Base-by-base conservation (phyloP, 2,329 filamentous ascomycete species). In the Aspergillus tubingensis region DNA sequence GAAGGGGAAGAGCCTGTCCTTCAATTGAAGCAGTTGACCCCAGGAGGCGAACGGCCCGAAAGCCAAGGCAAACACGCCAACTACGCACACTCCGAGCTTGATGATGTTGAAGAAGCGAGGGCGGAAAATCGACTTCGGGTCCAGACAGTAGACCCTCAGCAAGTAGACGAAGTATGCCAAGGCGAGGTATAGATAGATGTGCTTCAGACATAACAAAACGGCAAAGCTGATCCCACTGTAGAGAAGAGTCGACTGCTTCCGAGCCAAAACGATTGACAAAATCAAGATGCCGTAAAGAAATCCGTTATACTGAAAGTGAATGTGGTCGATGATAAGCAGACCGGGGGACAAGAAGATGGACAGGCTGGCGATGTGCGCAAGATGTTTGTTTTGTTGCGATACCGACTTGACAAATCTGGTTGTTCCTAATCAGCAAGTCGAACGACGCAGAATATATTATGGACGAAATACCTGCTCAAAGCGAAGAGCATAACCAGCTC, bases 291-390 rank as follows among this genome's bases (percentile, higher is more conserved):
- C 95, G 74, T 98, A 99, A 78, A 99, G 87, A 78, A 93, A 92
- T 43, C 95, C 94, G 80, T 99, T 99, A 81, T 99, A 99, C 81
- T 99, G 95, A 76, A 99, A 99, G 76, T 97, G 93, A 65, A 97
- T 94, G 75, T 99, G 95, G 73, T 99, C 95, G 75, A 99, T 98
- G 74, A 99, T 96, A 62, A 99, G 83, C 38, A 99, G 85, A 2
- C 94, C 95, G 0, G 95, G 95, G 0, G 93, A 98, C 11, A 98
- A 85, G 3, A 98, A 81, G 61, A 99, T 88, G 1, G 94, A 97
- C 58, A 98, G 83, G 23, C 93, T 92, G 50, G 90, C 91, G 23
- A 91, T 91, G 72, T 97, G 92, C 10, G 92, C 90, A 51, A 91
- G 87, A 48, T 87, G 87, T 72, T 88, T 92, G n/a, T 86, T 85